A percentile compares a stretch with the other conserved stretches of the same genome.
Conservation (phyloP, 805 yeast genomes). For the Spathaspora girioi region DNA sequence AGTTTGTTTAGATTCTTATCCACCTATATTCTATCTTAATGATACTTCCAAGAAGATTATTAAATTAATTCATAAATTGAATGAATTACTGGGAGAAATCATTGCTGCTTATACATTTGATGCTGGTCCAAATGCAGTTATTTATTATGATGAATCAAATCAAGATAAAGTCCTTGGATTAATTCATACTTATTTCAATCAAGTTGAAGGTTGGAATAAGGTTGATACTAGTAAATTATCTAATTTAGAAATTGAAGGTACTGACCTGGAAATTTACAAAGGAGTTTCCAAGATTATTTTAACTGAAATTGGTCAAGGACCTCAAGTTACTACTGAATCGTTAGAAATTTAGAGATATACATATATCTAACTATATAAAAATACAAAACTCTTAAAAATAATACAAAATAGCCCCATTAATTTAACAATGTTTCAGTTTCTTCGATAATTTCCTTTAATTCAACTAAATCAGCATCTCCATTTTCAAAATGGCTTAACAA, state of each 20-base stretch:
- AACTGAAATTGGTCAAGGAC: constrained; percentile 87
- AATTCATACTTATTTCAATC: constrained; percentile 54
- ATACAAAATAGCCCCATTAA: neutral
- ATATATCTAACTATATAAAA: neutral
- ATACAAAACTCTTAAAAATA: neutral
- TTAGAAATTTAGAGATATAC: constrained; percentile 30
- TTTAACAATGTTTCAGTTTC: neutral
- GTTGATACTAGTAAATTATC: constrained; percentile 15
- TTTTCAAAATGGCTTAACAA: constrained; percentile 14
- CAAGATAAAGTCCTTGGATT: constrained; percentile 72
- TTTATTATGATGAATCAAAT: constrained; percentile 77
- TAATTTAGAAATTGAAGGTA: constrained; percentile 29
- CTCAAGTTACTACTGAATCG: constrained; percentile 54
- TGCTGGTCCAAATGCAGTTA: constrained; percentile 98
- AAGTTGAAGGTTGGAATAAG: constrained; percentile 68
- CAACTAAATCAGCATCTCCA: constrained; percentile 3
- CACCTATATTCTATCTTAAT: constrained; percentile 92
- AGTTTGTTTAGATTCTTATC: constrained; percentile 91
- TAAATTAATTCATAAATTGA: constrained; percentile 73
- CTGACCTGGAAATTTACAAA: constrained; percentile 50
- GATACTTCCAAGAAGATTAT: constrained; percentile 85
- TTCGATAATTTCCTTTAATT: constrained; percentile 7
- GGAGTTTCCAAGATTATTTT: constrained; percentile 84
- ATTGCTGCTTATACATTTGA: constrained; percentile 97
- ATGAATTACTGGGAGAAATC: constrained; percentile 58